Evolutionary conservation across 371 early-diverging fungal species (phyloP).

Genomic region (Massospora cicadina): DNA sequence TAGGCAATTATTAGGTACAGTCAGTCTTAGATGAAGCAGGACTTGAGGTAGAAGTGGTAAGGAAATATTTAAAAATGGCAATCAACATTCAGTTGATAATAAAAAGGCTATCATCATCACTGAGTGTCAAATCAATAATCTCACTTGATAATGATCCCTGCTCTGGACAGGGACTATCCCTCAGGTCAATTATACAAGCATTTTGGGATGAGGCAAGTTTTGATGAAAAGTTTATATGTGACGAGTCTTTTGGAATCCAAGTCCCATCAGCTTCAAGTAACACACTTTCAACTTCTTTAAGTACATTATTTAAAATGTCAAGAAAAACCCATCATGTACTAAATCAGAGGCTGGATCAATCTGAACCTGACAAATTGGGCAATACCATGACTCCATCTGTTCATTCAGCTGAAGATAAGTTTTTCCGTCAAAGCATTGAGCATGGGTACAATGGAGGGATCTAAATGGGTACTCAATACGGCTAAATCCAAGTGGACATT

Average conservation of each 20-base stretch:
- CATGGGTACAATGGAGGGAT: background rate
- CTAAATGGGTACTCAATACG: background rate
- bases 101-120: background rate
- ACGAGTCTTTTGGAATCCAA: background rate
- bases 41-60: too few species aligned
- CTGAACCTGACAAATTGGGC: conserved; percentile 3
- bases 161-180: background rate
- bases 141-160: background rate
- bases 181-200: background rate
- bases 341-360: background rate
- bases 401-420: background rate
- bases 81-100: too few species aligned
- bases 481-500: background rate
- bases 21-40: too few species aligned
- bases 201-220: background rate
- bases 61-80: too few species aligned
- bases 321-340: background rate
- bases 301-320: background rate
- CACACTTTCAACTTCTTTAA: background rate
- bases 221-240: too few species aligned
- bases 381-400: conserved; percentile 8
- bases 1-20: too few species aligned
- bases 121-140: background rate
- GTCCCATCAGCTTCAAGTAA: background rate
- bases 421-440: conserved; percentile 9